Base-by-base conservation (phyloP, 2,329 filamentous ascomycete species). In the Trichophyton mentagrophytes region DNA sequence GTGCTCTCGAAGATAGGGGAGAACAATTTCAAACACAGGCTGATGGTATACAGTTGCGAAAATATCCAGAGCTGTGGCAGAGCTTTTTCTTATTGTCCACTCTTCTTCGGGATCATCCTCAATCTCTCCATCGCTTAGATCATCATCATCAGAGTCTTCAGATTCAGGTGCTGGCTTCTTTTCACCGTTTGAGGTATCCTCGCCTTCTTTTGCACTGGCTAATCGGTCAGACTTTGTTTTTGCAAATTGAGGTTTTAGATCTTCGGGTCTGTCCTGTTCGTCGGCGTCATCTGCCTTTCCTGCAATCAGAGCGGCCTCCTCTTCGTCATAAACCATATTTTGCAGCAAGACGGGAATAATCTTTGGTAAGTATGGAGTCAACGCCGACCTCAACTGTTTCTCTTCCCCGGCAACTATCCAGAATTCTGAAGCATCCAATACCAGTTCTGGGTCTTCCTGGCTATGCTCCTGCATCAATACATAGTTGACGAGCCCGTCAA, bases 61-160 rank as follows among this genome's bases (percentile, higher is more conserved):
- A 11, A 96, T 89, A 71, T 99, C 93, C 46, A 99, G 80, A 7
- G 93, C 91, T 11, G 93, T 93, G 6, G 93, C 93, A 42, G 93
- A 97, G 77, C 93, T 97, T 76, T 99, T 99, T 64, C 93, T 85
- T 59, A 99, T 79, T 60, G 92, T 97, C 93, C 93, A 99, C 67
- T 85, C 84, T 71, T 95, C 90, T 72, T 97, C 93, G 0, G 90
- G 89, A 57, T 81, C 82, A 46, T 87, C 82, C 55, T 82, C 78
- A 49, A 96, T 85, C 72, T 96, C 91, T 42, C 90, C 92, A 64
- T 96, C 92, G 67, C 92, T 92, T 5, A 91, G 75, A 53, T 90
- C 87, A 63, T 89, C 88, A 49, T 90, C 84, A 73, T 83, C 79
- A 58, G 78, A 82, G 61, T 81, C 83, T 64, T 80, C 74, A 20